Conservation (phyloP, 2,329 filamentous ascomycete genomes). For the Dryadomyces quercus-mongolicae region DNA sequence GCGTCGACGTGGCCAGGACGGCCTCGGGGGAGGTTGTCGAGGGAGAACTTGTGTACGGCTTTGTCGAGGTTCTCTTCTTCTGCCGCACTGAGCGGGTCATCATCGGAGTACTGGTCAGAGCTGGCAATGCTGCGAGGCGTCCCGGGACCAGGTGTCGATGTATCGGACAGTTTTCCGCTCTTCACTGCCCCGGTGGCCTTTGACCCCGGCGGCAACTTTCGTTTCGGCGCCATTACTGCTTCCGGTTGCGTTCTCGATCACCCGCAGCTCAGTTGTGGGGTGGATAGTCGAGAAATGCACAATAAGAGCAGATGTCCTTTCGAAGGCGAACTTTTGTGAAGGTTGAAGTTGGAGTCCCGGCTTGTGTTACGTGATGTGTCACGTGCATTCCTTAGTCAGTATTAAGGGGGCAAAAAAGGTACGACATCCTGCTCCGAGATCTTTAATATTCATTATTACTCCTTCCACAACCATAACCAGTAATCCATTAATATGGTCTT, state of each 20-base stretch:
- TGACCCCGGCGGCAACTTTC: conserved; percentile 44
- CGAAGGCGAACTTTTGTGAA: background rate
- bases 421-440: no score
- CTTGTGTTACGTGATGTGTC: no score
- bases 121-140: conserved; percentile 48
- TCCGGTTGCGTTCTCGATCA: background rate
- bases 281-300: background rate
- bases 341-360: background rate
- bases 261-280: background rate
- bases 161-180: conserved; percentile 41
- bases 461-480: no score
- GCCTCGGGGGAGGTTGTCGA: conserved; percentile 21
- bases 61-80: conserved; percentile 42
- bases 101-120: conserved; percentile 37
- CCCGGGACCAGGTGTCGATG: conserved; percentile 48
- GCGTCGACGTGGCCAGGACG: conserved; percentile 14
- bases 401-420: no score
- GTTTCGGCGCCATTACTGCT: conserved; percentile 52
- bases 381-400: no score
- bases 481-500: no score
- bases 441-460: no score
- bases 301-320: background rate
- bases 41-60: conserved; percentile 49
- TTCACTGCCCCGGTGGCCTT: conserved; percentile 32
- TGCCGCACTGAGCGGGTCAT: conserved; percentile 37